phyloP scores from a whole-genome alignment of 2,329 filamentous ascomycete genomes.

The Sphaerulina populicola region DNA sequence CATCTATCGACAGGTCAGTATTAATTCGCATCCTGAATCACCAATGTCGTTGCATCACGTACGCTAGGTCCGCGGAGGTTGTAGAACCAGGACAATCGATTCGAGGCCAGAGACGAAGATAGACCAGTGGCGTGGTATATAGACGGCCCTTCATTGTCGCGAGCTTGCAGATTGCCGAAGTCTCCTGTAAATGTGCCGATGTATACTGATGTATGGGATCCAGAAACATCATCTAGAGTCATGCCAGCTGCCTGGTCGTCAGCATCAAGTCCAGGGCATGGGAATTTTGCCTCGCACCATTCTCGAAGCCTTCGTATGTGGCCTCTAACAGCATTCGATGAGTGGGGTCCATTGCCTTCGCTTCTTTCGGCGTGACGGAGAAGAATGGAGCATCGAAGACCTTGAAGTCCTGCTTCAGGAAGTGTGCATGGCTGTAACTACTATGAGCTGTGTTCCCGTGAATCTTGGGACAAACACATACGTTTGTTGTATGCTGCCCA shows the following conservation, averaged over 20 bases:
- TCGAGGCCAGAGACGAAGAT: conserved; percentile 10
- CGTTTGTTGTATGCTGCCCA: conserved; percentile 7
- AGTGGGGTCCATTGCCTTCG: conserved; percentile 7
- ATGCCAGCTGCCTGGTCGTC: conserved; percentile 6
- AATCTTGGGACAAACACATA: not conserved
- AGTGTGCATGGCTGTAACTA: conserved; percentile 7
- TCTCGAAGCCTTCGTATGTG: conserved; percentile 12
- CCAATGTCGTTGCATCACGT: not conserved
- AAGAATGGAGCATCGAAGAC: conserved; percentile 22
- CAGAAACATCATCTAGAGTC: conserved; percentile 7
- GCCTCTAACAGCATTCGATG: conserved; percentile 8
- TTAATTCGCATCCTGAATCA: not conserved
- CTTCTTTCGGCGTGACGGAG: conserved; percentile 12
- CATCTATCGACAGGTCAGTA: not conserved
- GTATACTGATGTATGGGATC: conserved; percentile 13
- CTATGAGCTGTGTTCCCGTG: not conserved
- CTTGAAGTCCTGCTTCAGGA: conserved; percentile 16
- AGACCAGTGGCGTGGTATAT: conserved; percentile 7
- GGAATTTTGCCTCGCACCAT: conserved; percentile 1
- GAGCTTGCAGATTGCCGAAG: conserved; percentile 9
- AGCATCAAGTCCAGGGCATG: not conserved
- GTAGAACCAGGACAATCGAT: conserved; percentile 18
- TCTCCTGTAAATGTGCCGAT: conserved; percentile 16
- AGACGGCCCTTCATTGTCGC: conserved; percentile 3
- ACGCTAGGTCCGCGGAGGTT: conserved; percentile 14